Percentiles rank a stretch among this genome's conserved stretches.
phyloP scores from a whole-genome alignment of 2,329 filamentous ascomycete species.

The Botryotinia convoluta region DNA sequence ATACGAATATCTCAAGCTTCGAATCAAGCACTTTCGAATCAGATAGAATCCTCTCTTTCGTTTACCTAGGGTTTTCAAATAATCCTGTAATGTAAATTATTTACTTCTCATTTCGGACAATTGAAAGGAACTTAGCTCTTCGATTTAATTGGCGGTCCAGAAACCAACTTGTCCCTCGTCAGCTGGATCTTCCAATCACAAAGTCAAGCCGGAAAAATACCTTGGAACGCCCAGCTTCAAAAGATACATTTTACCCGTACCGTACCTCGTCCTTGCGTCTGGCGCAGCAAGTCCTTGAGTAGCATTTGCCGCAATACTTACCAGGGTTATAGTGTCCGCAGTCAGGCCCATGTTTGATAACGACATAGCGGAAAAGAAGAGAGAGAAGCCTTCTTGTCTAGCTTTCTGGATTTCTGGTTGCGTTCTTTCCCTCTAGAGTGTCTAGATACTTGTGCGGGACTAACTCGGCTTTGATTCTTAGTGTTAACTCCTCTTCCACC shows the following conservation, averaged over 20 bases:
- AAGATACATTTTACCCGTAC: slow-evolving; percentile 9
- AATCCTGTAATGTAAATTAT: background rate
- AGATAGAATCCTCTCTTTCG: background rate
- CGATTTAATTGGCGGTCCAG: slow-evolving; percentile 13
- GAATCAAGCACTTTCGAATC: background rate
- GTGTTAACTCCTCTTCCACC: background rate
- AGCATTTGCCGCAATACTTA: slow-evolving; percentile 16
- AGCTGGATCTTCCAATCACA: slow-evolving; percentile 8
- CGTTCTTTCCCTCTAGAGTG: background rate
- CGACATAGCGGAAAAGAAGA: background rate
- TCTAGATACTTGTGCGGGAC: background rate
- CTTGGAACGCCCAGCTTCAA: slow-evolving; percentile 11
- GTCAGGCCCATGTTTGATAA: slow-evolving; percentile 1
- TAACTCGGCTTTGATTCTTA: slow-evolving; percentile 4
- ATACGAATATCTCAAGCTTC: background rate
- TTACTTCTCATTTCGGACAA: background rate
- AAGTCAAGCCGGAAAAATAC: background rate
- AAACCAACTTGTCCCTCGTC: background rate
- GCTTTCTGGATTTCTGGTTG: background rate
- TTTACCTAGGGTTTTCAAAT: background rate
- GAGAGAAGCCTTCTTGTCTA: background rate
- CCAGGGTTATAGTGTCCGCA: slow-evolving; percentile 1
- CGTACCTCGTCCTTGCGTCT: slow-evolving; percentile 19
- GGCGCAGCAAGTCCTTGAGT: slow-evolving; percentile 15
- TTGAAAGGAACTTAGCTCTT: background rate